phyloP scores from a whole-genome alignment of 257 asterid genomes.

The Penstemon barbatus region DNA sequence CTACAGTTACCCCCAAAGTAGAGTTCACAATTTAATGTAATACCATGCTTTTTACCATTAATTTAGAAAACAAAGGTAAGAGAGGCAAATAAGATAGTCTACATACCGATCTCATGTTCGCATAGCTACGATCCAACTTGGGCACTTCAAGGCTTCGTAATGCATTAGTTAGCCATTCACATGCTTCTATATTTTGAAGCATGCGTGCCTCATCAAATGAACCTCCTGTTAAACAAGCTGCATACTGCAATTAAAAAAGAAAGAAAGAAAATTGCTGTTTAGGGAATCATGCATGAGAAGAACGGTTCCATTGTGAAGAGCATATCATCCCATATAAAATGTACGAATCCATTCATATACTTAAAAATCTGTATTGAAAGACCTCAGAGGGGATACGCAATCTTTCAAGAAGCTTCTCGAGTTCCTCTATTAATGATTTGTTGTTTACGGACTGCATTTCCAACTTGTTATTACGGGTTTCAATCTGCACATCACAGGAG shows the following conservation, averaged over 20 bases:
- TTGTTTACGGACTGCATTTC: conserved; percentile 97
- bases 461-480: conserved; percentile 88
- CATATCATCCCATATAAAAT: neutral
- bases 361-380: conserved; percentile 17
- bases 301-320: neutral
- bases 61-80: conserved; percentile 15
- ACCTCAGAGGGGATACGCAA: conserved; percentile 88
- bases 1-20: neutral
- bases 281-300: conserved; percentile 2
- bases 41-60: conserved; percentile 18
- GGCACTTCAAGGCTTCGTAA: conserved; percentile 72
- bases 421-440: conserved; percentile 84
- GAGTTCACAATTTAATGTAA: neutral
- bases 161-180: conserved; percentile 89
- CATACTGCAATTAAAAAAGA: conserved; percentile 55
- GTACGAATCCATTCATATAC: neutral
- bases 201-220: conserved; percentile 89
- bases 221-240: conserved; percentile 68
- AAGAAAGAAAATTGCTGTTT: conserved; percentile 25
- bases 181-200: conserved; percentile 90
- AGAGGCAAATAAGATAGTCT: conserved; percentile 20
- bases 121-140: conserved; percentile 66
- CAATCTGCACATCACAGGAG: conserved; percentile 62
- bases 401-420: conserved; percentile 85
- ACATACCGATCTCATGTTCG: conserved; percentile 80